Conservation (phyloP, 192 early-diverging fungal species). For the Entophlyctis luteolus region DNA sequence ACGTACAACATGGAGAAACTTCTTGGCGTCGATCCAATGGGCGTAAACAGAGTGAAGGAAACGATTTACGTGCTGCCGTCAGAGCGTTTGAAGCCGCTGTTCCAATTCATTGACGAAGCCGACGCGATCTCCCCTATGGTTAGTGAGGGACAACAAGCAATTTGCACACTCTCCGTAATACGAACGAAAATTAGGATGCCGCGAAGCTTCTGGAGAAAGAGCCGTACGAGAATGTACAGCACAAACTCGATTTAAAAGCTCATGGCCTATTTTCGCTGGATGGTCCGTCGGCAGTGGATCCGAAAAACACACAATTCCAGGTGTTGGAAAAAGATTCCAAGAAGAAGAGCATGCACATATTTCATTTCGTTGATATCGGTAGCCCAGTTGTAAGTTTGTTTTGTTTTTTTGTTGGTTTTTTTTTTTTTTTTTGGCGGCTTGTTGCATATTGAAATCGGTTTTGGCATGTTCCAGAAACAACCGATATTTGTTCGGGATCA, state of each 20-base stretch:
- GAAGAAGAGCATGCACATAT: slow-evolving; percentile 42
- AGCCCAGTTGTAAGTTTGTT: slow-evolving; percentile 31
- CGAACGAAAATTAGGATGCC: too few species aligned
- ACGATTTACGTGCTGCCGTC: slow-evolving; percentile 34
- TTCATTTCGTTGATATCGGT: slow-evolving; percentile 57
- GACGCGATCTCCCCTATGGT: slow-evolving; percentile 56
- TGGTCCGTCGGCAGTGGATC: slow-evolving; percentile 32
- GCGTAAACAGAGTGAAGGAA: slow-evolving; percentile 19
- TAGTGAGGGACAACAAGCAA: slow-evolving; percentile 10
- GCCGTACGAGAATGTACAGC: slow-evolving; percentile 46
- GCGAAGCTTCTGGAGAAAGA: slow-evolving; percentile 73
- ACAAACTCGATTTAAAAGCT: slow-evolving; percentile 34
- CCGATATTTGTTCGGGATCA: slow-evolving; percentile 54
- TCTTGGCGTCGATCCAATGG: slow-evolving; percentile 51
- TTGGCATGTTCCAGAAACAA: slow-evolving; percentile 38
- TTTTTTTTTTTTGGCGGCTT: background rate
- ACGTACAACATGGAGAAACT: slow-evolving; percentile 80
- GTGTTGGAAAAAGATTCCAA: background rate
- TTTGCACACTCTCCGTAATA: too few species aligned
- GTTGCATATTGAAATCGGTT: background rate
- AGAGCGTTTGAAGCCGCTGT: slow-evolving; percentile 69
- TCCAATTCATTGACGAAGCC: slow-evolving; percentile 80
- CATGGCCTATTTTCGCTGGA: slow-evolving; percentile 31
- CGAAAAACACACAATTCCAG: slow-evolving; percentile 27
- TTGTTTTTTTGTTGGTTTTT: background rate